phyloP scores from a whole-genome alignment of 306 rosid genomes.

The Bauhinia variegata region DNA sequence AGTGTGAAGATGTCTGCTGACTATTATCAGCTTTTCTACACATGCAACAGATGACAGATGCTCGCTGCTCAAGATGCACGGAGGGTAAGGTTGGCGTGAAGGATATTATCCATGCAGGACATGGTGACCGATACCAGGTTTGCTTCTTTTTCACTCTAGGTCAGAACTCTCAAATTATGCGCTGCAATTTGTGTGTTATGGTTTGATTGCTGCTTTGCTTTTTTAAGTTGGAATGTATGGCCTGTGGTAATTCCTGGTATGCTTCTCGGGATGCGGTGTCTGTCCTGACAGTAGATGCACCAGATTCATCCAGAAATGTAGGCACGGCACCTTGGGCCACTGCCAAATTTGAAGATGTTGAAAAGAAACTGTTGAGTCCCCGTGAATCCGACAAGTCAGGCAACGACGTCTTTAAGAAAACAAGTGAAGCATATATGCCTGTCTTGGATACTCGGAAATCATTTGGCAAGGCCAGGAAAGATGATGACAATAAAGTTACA shows the following conservation, averaged over 20 bases:
- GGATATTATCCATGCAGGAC: constrained; percentile 88
- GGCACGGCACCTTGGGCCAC: constrained; percentile 69
- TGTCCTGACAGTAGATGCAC: constrained; percentile 58
- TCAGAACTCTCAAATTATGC: constrained; percentile 19
- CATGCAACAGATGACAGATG: constrained; percentile 81
- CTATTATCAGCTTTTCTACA: constrained; percentile 32
- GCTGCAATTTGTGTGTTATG: constrained; percentile 22
- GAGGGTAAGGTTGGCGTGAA: constrained; percentile 80
- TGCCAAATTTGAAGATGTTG: constrained; percentile 70
- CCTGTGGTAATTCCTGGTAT: constrained; percentile 92
- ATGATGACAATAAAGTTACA: constrained; percentile 50
- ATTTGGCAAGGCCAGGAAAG: constrained; percentile 58
- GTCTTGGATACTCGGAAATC: constrained; percentile 60
- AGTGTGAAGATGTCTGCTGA: constrained; percentile 30
- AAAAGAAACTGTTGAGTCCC: constrained; percentile 73
- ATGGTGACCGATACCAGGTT: constrained; percentile 87
- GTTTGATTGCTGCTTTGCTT: constrained; percentile 35
- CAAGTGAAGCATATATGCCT: constrained; percentile 59
- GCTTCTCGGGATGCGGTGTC: constrained; percentile 82
- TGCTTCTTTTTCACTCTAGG: constrained; percentile 5
- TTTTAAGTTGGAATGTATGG: constrained; percentile 85
- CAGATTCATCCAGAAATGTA: constrained; percentile 48
- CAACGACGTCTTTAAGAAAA: constrained; percentile 46
- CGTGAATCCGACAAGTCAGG: constrained; percentile 58
- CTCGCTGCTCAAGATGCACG: constrained; percentile 90